These are phyloP conservation scores for Gonium pectorale DNA, from an alignment of 139 green algal species.

Conservation along the genomic window DNA sequence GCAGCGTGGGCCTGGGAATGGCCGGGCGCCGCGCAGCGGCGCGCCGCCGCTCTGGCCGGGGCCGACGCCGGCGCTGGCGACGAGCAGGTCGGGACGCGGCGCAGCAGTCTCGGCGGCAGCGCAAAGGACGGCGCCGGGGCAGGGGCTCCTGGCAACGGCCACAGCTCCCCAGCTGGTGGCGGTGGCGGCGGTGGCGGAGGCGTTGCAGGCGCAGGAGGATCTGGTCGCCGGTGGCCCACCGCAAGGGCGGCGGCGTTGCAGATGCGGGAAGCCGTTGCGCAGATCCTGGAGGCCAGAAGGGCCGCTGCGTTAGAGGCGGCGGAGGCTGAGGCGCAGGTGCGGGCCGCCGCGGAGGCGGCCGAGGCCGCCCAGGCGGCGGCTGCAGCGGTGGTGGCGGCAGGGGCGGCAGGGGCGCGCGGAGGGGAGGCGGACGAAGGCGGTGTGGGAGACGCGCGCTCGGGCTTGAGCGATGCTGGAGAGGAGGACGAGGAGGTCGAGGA, in stretches of 20 bases:
- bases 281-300: background rate
- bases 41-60: background rate
- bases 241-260: background rate
- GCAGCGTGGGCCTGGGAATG: background rate
- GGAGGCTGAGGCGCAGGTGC: background rate
- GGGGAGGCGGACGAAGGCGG: too few relatives aligned
- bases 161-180: background rate
- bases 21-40: background rate
- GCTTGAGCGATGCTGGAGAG: too few relatives aligned
- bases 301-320: background rate
- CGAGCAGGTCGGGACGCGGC: background rate
- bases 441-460: too few relatives aligned
- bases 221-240: background rate
- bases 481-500: too few relatives aligned
- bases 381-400: background rate
- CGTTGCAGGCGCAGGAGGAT: background rate
- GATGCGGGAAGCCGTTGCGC: background rate
- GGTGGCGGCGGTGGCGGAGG: background rate
- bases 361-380: background rate
- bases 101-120: background rate
- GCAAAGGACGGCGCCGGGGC: background rate
- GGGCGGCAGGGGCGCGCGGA: background rate
- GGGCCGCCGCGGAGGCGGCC: background rate
- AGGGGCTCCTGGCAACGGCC: background rate
- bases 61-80: background rate